A percentile compares a stretch with the other conserved stretches of the same genome.
These are phyloP conservation scores for Dendrostoma leiphaemia DNA, from an alignment of 2,329 filamentous ascomycete genomes.

Conservation along the genomic window DNA sequence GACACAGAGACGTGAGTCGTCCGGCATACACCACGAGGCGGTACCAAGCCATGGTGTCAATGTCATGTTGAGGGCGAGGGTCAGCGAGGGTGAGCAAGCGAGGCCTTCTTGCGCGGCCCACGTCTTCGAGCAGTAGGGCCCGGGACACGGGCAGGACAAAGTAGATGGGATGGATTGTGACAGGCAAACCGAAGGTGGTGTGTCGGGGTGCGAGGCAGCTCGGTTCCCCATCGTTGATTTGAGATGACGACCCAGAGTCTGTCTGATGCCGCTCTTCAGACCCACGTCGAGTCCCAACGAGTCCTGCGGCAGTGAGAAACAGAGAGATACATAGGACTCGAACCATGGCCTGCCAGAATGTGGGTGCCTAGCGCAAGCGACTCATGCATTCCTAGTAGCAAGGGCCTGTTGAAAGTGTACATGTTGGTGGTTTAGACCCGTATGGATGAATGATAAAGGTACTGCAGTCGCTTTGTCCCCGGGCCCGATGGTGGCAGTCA, in stretches of 20 bases:
- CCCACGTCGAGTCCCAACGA: neutral
- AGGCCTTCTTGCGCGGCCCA: neutral
- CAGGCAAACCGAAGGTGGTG: neutral
- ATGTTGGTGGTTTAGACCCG: slow-evolving; percentile 8
- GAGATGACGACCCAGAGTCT: neutral
- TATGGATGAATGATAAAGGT: no score
- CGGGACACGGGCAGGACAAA: slow-evolving; percentile 1
- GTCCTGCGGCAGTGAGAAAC: neutral
- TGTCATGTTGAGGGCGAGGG: slow-evolving; percentile 10
- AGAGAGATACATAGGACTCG: neutral
- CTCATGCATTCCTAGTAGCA: neutral
- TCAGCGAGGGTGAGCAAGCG: slow-evolving; percentile 10
- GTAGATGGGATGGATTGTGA: slow-evolving; percentile 1
- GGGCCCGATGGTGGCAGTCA: neutral
- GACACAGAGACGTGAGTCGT: slow-evolving; percentile 6
- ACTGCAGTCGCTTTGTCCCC: neutral
- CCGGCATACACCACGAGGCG: slow-evolving; percentile 16
- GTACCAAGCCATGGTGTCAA: slow-evolving; percentile 13
- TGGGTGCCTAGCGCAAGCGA: neutral
- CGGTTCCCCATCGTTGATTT: neutral
- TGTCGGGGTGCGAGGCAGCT: neutral
- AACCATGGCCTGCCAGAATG: neutral
- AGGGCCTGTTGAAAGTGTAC: slow-evolving; percentile 6
- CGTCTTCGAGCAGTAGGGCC: neutral
- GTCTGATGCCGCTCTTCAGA: neutral